phyloP scores from a whole-genome alignment of 2,329 filamentous ascomycete species.

The Fusarium piperis region DNA sequence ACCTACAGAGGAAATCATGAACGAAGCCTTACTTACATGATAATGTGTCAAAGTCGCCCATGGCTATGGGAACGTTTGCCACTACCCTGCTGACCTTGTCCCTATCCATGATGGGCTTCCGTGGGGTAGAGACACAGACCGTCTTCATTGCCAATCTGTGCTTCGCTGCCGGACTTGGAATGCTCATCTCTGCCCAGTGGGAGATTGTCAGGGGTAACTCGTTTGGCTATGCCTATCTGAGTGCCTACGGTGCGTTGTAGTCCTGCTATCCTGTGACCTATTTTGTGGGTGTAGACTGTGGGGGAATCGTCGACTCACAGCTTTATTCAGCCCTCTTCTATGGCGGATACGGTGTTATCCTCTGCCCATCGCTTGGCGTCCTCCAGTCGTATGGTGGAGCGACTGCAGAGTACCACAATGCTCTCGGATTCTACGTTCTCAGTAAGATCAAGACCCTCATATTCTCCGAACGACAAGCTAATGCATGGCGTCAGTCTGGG shows the following conservation, averaged over 20 bases:
- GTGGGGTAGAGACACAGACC: conserved; percentile 40
- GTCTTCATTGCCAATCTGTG: conserved; percentile 43
- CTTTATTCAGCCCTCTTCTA: conserved; percentile 37
- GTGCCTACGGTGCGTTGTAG: conserved; percentile 36
- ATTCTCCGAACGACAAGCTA: background rate
- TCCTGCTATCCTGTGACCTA: background rate
- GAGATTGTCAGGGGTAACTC: conserved; percentile 41
- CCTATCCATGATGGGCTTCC: conserved; percentile 43
- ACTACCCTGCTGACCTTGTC: conserved; percentile 42
- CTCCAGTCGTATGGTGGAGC: conserved; percentile 40
- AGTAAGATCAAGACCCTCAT: conserved; percentile 7
- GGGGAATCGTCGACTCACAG: background rate
- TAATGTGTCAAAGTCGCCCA: conserved; percentile 8
- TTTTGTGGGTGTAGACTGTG: background rate
- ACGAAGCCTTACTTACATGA: background rate
- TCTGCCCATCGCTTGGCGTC: conserved; percentile 39
- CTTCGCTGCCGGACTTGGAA: conserved; percentile 42
- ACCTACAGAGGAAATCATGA: background rate
- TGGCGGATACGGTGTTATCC: conserved; percentile 41
- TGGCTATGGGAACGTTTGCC: conserved; percentile 45
- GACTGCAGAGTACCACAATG: conserved; percentile 42
- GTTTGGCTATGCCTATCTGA: conserved; percentile 43
- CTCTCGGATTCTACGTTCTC: conserved; percentile 42
- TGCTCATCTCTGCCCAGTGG: conserved; percentile 45
- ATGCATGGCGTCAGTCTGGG: conserved; percentile 36